Evolutionary conservation across 495 filamentous ascomycete species (phyloP).

Genomic region (Penicillium ochrochloron): DNA sequence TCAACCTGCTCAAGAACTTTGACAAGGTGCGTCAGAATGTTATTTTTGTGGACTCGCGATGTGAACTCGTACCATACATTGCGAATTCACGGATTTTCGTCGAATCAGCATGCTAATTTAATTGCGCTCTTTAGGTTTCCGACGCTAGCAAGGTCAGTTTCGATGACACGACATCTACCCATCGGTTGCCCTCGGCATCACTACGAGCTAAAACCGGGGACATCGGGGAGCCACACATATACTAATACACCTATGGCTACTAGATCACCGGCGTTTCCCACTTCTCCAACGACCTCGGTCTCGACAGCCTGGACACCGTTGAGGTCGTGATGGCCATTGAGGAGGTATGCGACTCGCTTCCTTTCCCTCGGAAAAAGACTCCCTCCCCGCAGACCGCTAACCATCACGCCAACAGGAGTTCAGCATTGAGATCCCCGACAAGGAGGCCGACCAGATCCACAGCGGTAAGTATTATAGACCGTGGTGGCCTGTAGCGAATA

Average conservation of each 20-base stretch:
- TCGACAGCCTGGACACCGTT: slow-evolving; percentile 97
- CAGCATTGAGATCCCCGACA: slow-evolving; percentile 99
- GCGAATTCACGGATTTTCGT: not conserved
- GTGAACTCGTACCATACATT: not conserved
- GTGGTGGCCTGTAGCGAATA: not conserved
- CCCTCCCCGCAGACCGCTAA: slow-evolving; percentile 27
- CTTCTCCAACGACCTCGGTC: slow-evolving; percentile 93
- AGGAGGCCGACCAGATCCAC: slow-evolving; percentile 96
- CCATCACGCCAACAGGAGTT: slow-evolving; percentile 72
- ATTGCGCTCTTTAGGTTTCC: slow-evolving; percentile 59
- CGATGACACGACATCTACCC: slow-evolving; percentile 16
- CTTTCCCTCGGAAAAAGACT: slow-evolving; percentile 27
- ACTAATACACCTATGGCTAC: slow-evolving; percentile 17
- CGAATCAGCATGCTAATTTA: slow-evolving; percentile 10
- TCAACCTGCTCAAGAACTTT: slow-evolving; percentile 89
- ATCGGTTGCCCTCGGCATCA: slow-evolving; percentile 16
- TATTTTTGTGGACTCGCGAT: slow-evolving; percentile 5
- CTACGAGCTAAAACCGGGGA: slow-evolving; percentile 6
- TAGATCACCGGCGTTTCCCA: slow-evolving; percentile 82
- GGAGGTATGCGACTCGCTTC: slow-evolving; percentile 68
- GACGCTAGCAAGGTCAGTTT: slow-evolving; percentile 73
- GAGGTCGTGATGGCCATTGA: slow-evolving; percentile 99
- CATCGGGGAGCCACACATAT: slow-evolving; percentile 6
- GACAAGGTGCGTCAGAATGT: slow-evolving; percentile 78
- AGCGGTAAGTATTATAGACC: slow-evolving; percentile 71